Base-by-base conservation (phyloP, 2,329 filamentous ascomycete species). In the Cadophora malorum region DNA sequence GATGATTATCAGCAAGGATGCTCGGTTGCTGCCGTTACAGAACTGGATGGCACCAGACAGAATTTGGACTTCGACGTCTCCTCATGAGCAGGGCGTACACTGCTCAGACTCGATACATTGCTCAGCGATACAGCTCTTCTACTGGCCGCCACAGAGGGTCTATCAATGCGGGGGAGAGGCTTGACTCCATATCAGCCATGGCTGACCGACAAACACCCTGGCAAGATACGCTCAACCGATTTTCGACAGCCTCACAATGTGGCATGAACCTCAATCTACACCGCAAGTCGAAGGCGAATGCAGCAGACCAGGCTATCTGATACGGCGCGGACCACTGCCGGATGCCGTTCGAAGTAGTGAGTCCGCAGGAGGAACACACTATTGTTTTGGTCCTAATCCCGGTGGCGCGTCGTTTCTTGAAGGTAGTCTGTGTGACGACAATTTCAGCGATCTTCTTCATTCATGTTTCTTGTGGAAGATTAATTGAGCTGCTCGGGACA, bases 101-200 rank as follows among this genome's bases (percentile, higher is more conserved):
- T 52, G 21, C 10, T 25, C 49, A 52, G 49, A 52, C 21, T 52
- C 23, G 10, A 16, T 21, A 9, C 21, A 14, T 4, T 25, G 49
- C 21, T 28, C 49, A 52, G 14, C 10, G 8, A 52, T 3, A 52
- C n/a, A 25, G 21, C 49, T 28, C 23, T 28, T 52, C 49, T 52
- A 52, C 21, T 52, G 49, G 49, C 23, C 49, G 49, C 8, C 49
- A 52, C 6, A 14, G 49, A 25, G 6, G 47, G 47, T 50, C 47
- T 50, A n/a, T 10, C 19, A 10, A 50, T 25, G 10, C 49, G 49
- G 21, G 49, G 23, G 19, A 8, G 12, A 16, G 6, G 8, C 8
- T 50, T 50, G n/a, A 50, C 47, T 50, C n/a, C 47, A 50, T 50
- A 23, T 55, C 53, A 52, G 49, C 49, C 8, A 52, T 52, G 21